These are phyloP conservation scores for Septoria petroselini DNA, from an alignment of 2,329 filamentous ascomycete species.

Conservation along the genomic window DNA sequence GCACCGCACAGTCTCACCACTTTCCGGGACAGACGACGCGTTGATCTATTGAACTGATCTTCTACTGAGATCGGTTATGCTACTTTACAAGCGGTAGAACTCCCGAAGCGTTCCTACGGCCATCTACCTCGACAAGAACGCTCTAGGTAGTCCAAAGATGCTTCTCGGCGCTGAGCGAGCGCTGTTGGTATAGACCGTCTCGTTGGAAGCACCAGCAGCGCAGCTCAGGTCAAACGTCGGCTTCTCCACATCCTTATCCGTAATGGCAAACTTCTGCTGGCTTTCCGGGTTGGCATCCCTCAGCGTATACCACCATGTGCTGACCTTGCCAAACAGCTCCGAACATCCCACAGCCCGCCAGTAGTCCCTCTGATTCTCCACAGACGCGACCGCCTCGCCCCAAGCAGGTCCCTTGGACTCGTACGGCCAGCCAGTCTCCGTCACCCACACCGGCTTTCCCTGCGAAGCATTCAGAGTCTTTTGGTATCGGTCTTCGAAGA, in stretches of 20 bases:
- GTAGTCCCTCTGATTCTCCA: constrained; percentile 69
- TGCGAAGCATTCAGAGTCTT: constrained; percentile 58
- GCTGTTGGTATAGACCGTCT: too few species aligned
- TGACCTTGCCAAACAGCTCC: constrained; percentile 57
- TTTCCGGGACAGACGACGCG: too few species aligned
- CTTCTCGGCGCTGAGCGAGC: too few species aligned
- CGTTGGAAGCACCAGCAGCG: not conserved
- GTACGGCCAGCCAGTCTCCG: constrained; percentile 81
- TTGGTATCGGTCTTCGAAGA: constrained; percentile 66
- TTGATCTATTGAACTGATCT: too few species aligned
- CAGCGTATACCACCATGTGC: constrained; percentile 67
- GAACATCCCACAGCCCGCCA: constrained; percentile 74
- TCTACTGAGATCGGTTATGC: too few species aligned
- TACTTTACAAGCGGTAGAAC: too few species aligned
- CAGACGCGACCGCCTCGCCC: constrained; percentile 61
- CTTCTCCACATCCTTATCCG: constrained; percentile 3
- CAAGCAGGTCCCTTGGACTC: constrained; percentile 58
- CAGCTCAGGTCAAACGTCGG: constrained; percentile 10
- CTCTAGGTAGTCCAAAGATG: too few species aligned
- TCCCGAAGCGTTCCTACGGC: too few species aligned
- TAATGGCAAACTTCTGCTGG: constrained; percentile 14
- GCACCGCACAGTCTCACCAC: too few species aligned
- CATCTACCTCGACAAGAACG: too few species aligned
- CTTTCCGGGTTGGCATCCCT: constrained; percentile 11
- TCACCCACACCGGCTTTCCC: constrained; percentile 77